These are phyloP conservation scores for Cyanidioschyzon merolae DNA, from an alignment of 23 red algal species.

Conservation along the genomic window DNA sequence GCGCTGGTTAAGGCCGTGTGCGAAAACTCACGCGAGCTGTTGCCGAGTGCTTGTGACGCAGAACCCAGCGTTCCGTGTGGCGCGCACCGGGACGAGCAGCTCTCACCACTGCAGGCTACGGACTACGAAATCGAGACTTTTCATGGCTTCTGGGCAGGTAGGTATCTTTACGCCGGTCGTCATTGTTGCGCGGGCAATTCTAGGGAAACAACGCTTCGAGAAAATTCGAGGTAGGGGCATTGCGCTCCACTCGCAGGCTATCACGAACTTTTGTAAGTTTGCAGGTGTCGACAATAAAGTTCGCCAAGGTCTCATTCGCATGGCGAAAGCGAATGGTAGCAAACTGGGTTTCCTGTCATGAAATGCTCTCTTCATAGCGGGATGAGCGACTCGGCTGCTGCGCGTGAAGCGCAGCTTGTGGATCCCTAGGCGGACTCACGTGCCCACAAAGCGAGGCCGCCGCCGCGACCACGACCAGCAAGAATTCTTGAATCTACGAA, in stretches of 20 bases:
- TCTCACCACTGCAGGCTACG: no score
- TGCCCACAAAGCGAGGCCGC: conserved; percentile 3
- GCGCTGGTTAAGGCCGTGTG: no score
- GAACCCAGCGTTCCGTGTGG: no score
- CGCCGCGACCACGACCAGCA: conserved; percentile 4
- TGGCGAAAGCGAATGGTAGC: conserved; percentile 85
- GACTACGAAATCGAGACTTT: background rate
- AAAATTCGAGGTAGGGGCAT: conserved; percentile 84
- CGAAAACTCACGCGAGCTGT: no score
- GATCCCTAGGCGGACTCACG: background rate
- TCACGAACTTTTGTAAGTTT: conserved; percentile 89
- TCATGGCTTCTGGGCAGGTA: conserved; percentile 29
- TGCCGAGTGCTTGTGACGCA: no score
- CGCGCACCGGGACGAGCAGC: no score
- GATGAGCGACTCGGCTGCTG: no score
- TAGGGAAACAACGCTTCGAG: conserved; percentile 87
- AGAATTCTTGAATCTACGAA: background rate
- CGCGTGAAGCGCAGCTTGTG: background rate
- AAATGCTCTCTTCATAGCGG: background rate
- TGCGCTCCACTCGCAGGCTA: conserved; percentile 81
- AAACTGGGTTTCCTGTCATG: conserved; percentile 93
- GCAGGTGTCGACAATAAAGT: conserved; percentile 71
- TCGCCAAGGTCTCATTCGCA: conserved; percentile 71
- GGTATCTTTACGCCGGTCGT: conserved; percentile 87
- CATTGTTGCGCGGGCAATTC: conserved; percentile 33